Base-by-base conservation (phyloP, 2,329 filamentous ascomycete genomes). In the Geosmithia flava region DNA sequence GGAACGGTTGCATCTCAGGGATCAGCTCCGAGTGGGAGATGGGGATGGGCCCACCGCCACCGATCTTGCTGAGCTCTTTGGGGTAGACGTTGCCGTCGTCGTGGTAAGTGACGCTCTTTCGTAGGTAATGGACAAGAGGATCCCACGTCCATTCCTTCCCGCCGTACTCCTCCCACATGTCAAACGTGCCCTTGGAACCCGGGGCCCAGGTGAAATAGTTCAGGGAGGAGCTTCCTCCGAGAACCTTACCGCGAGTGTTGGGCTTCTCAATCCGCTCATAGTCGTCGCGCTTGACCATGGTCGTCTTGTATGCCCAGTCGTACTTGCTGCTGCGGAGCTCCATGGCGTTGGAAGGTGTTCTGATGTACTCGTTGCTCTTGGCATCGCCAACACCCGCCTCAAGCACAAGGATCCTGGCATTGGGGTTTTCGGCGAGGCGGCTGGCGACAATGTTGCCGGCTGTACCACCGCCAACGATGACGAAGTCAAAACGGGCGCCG, bases 151-250 rank as follows among this genome's bases (percentile, higher is more conserved):
- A 83, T 45, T 75, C 69, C 54, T 85, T 78, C 6, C 85, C 86
- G 45, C 85, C 84, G 33, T 75, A 76, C 61, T 85, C 85, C n/a
- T 79, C 80, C 69, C 83, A 76, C 19, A 82, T 81, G 58, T 90
- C 74, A 54, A 77, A 82, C 0, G 77, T 81, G 2, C 68, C 67
- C 48, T 71, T 71, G 49, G 69, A 74, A 2, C 78, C 79, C 1
- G 71, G 76, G 5, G 80, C 67, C 78, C 78, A 83, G 15, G 77
- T 80, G 59, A 75, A 81, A 58, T 82, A 83, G 62, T 83, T 83
- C 45, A 78, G 58, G 40, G 67, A 74, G 0, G 70, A 74, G 50
- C 72, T 76, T 16, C 79, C 78, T 37, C 78, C 78, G 0, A 82
- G 72, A 2, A 68, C 68, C 60, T 78, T 78, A 10, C 79, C 74